Evolutionary conservation across 2,329 filamentous ascomycete species (phyloP), one percentile per base, ranked within the genome.

Genomic region (Claviceps sp.): DNA sequence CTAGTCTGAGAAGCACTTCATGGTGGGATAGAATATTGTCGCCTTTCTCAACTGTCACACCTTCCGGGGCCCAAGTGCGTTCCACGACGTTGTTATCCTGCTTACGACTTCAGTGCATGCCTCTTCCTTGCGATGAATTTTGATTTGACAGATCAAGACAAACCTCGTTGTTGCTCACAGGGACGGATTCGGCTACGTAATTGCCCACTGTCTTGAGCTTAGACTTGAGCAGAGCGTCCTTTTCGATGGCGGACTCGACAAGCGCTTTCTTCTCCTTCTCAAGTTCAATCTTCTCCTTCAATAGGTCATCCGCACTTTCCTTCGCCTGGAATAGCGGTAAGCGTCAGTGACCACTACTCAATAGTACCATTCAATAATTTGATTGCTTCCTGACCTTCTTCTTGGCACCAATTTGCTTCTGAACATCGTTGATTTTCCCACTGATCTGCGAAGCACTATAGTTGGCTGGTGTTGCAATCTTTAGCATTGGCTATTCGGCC

Each of bases 321-420:
- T 96, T 95, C 59, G 83, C 83, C 79, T 84, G 51, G 4, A 45
- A 26, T 45, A n/a, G 34, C 22, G 34, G 20, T 13, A n/a, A 23
- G 23, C 29, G 34, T 50, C 22, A 50, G 49, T 16, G 34, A 45
- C 5, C 42, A 16, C 20, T 22, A 23, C 20, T 26, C 2, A 20
- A n/a, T 1, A 3, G 44, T 9, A 37, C 26, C 20, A 47, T 11
- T 26, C 47, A 39, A 26, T 22, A 16, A 6, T 34, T 48, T 42
- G 20, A 11, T 36, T 43, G 38, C 54, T 38, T 9, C 7, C 45
- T 48, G 58, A 81, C 82, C 83, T 95, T 95, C 74, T 95, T 95
- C 76, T 91, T 94, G 62, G 79, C 74, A 17, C 86, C 88, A 64
- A 97, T 95, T 66, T 89, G 82, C 71, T 95, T 95, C 67, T 95